Conservation (phyloP, 108 stramenopile species). For the Cylindrotheca fusiformis region DNA sequence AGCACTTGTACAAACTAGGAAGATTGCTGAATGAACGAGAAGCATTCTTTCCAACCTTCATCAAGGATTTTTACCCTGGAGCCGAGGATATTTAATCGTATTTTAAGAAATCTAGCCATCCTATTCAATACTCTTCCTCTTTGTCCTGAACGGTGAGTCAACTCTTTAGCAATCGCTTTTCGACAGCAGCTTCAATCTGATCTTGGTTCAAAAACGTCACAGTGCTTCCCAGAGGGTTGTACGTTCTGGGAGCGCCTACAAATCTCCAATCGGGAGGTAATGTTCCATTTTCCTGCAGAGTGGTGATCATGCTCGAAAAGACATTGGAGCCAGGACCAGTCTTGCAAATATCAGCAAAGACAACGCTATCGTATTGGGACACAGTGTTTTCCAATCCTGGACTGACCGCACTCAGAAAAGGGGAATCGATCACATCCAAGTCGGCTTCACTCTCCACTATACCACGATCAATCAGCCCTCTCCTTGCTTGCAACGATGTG, state of each 20-base stretch:
- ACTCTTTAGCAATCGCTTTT: neutral
- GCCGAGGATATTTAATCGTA: conserved; percentile 64
- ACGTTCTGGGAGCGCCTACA: conserved; percentile 69
- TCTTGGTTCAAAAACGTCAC: conserved; percentile 27
- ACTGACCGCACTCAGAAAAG: conserved; percentile 63
- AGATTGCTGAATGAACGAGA: conserved; percentile 72
- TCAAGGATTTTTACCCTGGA: conserved; percentile 86
- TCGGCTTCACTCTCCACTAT: conserved; percentile 32
- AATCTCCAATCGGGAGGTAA: conserved; percentile 60
- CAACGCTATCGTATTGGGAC: conserved; percentile 40
- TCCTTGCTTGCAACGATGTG: conserved; percentile 62
- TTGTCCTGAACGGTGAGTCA: too few relatives aligned
- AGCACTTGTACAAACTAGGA: conserved; percentile 81
- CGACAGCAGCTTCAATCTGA: conserved; percentile 11
- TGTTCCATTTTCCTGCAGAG: conserved; percentile 37
- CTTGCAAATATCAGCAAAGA: conserved; percentile 90
- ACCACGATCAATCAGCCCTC: conserved; percentile 32
- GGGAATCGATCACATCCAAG: conserved; percentile 76
- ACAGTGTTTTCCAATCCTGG: conserved; percentile 49
- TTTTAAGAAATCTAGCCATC: too few relatives aligned
- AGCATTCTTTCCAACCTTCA: conserved; percentile 67
- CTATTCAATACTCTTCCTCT: too few relatives aligned
- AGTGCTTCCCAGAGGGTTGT: conserved; percentile 70
- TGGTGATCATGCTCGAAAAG: conserved; percentile 50
- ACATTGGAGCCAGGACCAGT: conserved; percentile 75